Percentiles rank a stretch among this genome's conserved stretches.
phyloP scores from a whole-genome alignment of 345 rosid species.

The Pugionium cornutum region DNA sequence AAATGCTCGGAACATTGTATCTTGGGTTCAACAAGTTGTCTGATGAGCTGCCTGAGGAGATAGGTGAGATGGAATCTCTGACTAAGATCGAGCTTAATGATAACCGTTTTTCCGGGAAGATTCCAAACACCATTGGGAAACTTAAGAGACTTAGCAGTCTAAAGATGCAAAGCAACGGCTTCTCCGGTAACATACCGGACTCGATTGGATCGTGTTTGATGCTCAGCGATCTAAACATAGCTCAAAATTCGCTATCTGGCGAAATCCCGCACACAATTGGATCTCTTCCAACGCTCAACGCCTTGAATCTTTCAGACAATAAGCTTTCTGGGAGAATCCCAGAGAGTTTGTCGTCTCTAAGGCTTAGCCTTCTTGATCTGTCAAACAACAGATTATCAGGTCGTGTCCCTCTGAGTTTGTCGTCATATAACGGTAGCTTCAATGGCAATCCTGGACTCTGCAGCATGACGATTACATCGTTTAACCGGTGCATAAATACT shows the following conservation, averaged over 20 bases:
- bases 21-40: constrained; percentile 62
- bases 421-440: constrained; percentile 79
- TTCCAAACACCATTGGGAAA: constrained; percentile 59
- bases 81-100: constrained; percentile 51
- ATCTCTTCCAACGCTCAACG: constrained; percentile 63
- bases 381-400: constrained; percentile 67
- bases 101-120: constrained; percentile 62
- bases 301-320: constrained; percentile 69
- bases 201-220: constrained; percentile 61
- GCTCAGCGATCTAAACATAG: constrained; percentile 67
- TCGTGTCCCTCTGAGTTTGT: constrained; percentile 63
- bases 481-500: constrained; percentile 51
- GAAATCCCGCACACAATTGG: constrained; percentile 70
- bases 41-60: constrained; percentile 69
- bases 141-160: constrained; percentile 56
- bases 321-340: constrained; percentile 71
- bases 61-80: constrained; percentile 51
- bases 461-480: constrained; percentile 54
- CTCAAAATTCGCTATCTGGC: constrained; percentile 65
- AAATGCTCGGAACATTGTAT: constrained; percentile 49
- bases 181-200: constrained; percentile 63
- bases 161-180: constrained; percentile 58
- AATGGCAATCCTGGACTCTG: constrained; percentile 72
- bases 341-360: constrained; percentile 60
- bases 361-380: constrained; percentile 81